Evolutionary conservation across 805 yeast species (phyloP).

Genomic region (Barnettozyma botsteinii): DNA sequence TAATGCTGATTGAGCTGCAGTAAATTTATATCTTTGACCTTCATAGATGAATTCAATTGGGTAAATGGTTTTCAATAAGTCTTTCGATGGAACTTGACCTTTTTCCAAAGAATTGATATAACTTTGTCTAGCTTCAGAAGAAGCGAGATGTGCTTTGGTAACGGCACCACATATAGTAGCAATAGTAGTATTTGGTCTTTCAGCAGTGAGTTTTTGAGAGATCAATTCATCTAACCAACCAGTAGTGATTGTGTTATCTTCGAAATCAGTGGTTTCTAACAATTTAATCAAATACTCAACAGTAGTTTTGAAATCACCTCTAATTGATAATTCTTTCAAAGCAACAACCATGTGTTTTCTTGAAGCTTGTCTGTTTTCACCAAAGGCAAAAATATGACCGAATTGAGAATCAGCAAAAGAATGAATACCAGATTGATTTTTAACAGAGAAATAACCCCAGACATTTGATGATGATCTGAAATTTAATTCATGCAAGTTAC

Average conservation of each 20-base stretch:
- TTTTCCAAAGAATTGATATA: slow-evolving; percentile 77
- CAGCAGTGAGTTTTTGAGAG: slow-evolving; percentile 89
- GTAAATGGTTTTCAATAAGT: slow-evolving; percentile 75
- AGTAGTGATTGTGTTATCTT: slow-evolving; percentile 93
- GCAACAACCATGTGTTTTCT: slow-evolving; percentile 99
- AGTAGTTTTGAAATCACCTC: slow-evolving; percentile 98
- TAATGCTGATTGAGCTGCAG: slow-evolving; percentile 87
- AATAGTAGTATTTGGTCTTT: slow-evolving; percentile 85
- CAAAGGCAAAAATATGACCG: slow-evolving; percentile 98
- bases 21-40: slow-evolving; percentile 86
- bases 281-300: slow-evolving; percentile 94
- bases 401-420: slow-evolving; percentile 98
- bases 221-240: slow-evolving; percentile 99
- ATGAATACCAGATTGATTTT: slow-evolving; percentile 94
- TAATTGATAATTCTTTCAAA: slow-evolving; percentile 86
- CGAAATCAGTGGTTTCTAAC: slow-evolving; percentile 94
- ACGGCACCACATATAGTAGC: slow-evolving; percentile 98
- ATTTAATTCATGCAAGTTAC: slow-evolving; percentile 91
- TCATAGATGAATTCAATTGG: slow-evolving; percentile 95
- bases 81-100: slow-evolving; percentile 91
- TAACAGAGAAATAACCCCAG: slow-evolving; percentile 99
- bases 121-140: slow-evolving; percentile 62
- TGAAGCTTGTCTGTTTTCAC: slow-evolving; percentile 96
- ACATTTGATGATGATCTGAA: slow-evolving; percentile 96
- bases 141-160: slow-evolving; percentile 82